Base-by-base conservation (phyloP, 495 filamentous ascomycete genomes). In the Penicillium turbatum region DNA sequence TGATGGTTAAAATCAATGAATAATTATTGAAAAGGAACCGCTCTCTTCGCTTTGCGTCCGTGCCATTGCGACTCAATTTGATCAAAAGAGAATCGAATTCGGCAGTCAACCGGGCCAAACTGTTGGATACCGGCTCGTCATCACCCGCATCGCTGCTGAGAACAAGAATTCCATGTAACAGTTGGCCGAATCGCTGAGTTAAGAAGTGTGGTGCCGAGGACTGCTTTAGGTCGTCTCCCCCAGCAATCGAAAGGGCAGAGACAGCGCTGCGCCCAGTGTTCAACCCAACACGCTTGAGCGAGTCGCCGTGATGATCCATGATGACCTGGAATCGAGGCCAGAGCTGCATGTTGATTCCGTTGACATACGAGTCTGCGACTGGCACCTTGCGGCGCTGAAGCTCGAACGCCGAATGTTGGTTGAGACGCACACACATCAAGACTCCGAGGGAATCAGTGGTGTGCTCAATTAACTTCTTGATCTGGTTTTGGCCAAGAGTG, bases 21-120 rank as follows among this genome's bases (percentile, higher is more conserved):
- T 96, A 97, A 65, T 98, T 97, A 67, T 97, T 97, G 62, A 83
- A 89, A 57, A 97, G 71, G 59, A 97, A 96, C 53, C 95, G 75
- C 65, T 92, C 88, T 60, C 89, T 73, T 72, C 90, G 92, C 62
- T 89, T 80, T 51, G 79, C 73, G 56, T 95, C 89, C 2, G 82
- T 84, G 51, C 91, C 83, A 6, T 76, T 79, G 17, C 84, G 78
- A 60, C 82, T 83, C 52, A 85, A 57, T 61, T 85, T 88, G 10
- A 80, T 80, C 54, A 97, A 62, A 49, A 92, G 90, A 2, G 76
- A 76, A 64, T 96, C 90, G 42, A 88, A 83, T 60, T 96, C 92
- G 52, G 76, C 79, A 8, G 89, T 74, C 51, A 98, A 68, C 30
- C 93, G 77, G 2, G 79, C 75, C 27, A 97, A 67, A 61, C 89